Percentiles rank a stretch among this genome's conserved stretches.
phyloP scores from a whole-genome alignment of 2,329 filamentous ascomycete genomes.

The Diaporthe vaccinii region DNA sequence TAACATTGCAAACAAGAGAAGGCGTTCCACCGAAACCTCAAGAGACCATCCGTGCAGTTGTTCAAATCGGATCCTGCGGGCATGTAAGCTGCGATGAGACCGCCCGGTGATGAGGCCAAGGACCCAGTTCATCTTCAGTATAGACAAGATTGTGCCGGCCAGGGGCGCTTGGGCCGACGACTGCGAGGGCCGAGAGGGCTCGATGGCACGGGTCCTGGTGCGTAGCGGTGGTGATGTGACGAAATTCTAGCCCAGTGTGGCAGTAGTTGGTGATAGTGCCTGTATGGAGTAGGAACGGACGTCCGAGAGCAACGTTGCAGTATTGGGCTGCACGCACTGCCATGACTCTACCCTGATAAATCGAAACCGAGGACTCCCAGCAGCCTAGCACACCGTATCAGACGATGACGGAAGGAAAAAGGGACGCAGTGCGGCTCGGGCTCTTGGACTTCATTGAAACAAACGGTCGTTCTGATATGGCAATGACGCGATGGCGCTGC shows the following conservation, averaged over 20 bases:
- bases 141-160: constrained; percentile 2
- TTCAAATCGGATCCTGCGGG: not conserved
- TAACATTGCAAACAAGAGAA: not conserved
- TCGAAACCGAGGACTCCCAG: not conserved
- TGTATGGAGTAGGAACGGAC: constrained; percentile 27
- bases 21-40: not conserved
- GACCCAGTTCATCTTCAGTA: not conserved
- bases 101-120: not conserved
- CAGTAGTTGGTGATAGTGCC: constrained; percentile 1
- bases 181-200: not conserved
- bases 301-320: constrained; percentile 33
- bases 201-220: not conserved
- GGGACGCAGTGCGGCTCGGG: constrained; percentile 13
- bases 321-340: constrained; percentile 10
- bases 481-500: constrained; percentile 24
- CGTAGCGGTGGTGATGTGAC: constrained; percentile 6
- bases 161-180: not conserved
- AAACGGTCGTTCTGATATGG: constrained; percentile 13
- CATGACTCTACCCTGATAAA: not conserved
- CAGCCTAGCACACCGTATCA: constrained; percentile 5
- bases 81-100: not conserved
- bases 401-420: constrained; percentile 19
- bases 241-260: constrained; percentile 1
- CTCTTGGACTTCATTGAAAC: constrained; percentile 29
- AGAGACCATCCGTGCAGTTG: not conserved